Conservation (phyloP, 441 rosid genomes). For the Gossypium gossypioides region DNA sequence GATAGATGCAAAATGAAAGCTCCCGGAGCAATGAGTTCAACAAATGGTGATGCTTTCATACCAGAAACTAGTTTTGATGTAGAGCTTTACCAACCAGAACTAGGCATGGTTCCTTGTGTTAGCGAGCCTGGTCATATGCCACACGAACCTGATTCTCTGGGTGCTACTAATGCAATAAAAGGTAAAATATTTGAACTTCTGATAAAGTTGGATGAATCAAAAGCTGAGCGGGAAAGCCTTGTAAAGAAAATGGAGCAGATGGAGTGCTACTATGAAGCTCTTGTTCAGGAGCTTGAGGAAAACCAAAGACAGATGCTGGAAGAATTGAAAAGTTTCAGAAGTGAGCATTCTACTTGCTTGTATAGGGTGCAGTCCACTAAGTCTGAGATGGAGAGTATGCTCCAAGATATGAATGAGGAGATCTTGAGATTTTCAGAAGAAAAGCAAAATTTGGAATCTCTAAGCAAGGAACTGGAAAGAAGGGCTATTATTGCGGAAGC, state of each 20-base stretch:
- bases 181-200: slow-evolving; percentile 76
- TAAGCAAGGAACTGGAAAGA: slow-evolving; percentile 72
- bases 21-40: slow-evolving; percentile 28
- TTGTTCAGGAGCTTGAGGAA: slow-evolving; percentile 96
- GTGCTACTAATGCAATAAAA: slow-evolving; percentile 54
- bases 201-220: slow-evolving; percentile 79
- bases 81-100: slow-evolving; percentile 66
- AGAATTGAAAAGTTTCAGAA: slow-evolving; percentile 84
- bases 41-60: slow-evolving; percentile 36
- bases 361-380: slow-evolving; percentile 59
- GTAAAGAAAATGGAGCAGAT: slow-evolving; percentile 91
- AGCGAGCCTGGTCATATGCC: slow-evolving; percentile 53
- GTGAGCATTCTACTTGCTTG: slow-evolving; percentile 76
- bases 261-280: slow-evolving; percentile 97
- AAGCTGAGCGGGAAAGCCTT: slow-evolving; percentile 77
- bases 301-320: slow-evolving; percentile 84
- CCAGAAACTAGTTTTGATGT: slow-evolving; percentile 44
- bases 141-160: slow-evolving; percentile 53
- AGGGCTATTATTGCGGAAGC: slow-evolving; percentile 73
- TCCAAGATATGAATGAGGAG: slow-evolving; percentile 54
- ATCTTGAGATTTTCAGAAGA: slow-evolving; percentile 57
- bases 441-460: slow-evolving; percentile 48
- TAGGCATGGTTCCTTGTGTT: slow-evolving; percentile 61
- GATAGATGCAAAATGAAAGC: slow-evolving; percentile 32
- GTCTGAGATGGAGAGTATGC: slow-evolving; percentile 79